Evolutionary conservation across 2,329 filamentous ascomycete genomes (phyloP).

Genomic region (Trichoderma semiorbis): DNA sequence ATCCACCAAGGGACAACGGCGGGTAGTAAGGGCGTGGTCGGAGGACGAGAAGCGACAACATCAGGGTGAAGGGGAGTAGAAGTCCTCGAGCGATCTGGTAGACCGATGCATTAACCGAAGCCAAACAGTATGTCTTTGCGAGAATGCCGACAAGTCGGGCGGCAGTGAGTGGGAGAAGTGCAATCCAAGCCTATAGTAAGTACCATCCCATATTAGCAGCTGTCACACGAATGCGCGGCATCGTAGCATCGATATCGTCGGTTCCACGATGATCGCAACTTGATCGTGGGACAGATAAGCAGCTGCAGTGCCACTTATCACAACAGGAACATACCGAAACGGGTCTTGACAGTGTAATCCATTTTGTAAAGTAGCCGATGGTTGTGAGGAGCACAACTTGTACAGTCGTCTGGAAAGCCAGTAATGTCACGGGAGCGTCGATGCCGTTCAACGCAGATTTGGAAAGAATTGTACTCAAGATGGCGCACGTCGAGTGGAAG

Average conservation of each 20-base stretch:
- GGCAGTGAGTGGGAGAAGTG: constrained; percentile 11
- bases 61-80: neutral
- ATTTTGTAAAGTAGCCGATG: constrained; percentile 12
- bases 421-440: constrained; percentile 3
- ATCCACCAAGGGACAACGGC: neutral
- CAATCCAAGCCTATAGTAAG: constrained; percentile 6
- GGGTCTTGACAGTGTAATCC: constrained; percentile 6
- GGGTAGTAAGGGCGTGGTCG: constrained; percentile 13
- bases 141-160: constrained; percentile 12
- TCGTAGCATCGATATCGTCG: neutral
- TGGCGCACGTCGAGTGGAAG: constrained; percentile 12
- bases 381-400: constrained; percentile 1
- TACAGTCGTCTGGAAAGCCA: constrained; percentile 5
- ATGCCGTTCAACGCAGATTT: constrained; percentile 7
- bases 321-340: constrained; percentile 1
- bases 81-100: constrained; percentile 11
- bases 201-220: neutral
- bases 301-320: neutral
- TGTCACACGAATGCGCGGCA: neutral
- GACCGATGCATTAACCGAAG: constrained; percentile 13
- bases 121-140: constrained; percentile 10
- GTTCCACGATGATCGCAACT: neutral
- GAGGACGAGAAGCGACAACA: constrained; percentile 5
- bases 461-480: constrained; percentile 12
- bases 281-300: neutral